These are phyloP conservation scores for Microthyrium microscopicum DNA, from an alignment of 2,329 filamentous ascomycete species.

Conservation along the genomic window DNA sequence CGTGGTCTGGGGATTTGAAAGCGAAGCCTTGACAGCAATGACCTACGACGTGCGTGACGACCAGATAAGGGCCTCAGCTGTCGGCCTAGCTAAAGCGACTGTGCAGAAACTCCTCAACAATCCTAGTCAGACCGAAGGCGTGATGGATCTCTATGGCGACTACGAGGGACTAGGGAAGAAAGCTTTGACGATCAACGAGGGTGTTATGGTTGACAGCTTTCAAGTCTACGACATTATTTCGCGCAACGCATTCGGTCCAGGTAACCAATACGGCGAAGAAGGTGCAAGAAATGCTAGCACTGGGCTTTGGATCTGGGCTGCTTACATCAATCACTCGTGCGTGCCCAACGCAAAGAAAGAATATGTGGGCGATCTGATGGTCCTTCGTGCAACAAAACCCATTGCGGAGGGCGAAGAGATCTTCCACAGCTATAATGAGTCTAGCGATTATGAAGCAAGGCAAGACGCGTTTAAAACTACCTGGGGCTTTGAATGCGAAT, in stretches of 20 bases:
- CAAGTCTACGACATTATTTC: constrained; percentile 1
- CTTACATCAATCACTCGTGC: too few species aligned
- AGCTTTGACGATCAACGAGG: background rate
- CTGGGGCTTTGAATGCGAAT: too few species aligned
- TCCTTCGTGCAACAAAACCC: too few species aligned
- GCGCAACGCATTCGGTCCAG: constrained; percentile 2
- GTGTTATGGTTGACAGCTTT: constrained; percentile 1
- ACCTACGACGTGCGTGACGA: constrained; percentile 22
- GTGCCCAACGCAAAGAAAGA: too few species aligned
- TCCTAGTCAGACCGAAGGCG: constrained; percentile 16
- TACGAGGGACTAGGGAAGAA: background rate
- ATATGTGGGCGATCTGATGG: too few species aligned
- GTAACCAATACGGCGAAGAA: constrained; percentile 2
- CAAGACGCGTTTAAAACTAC: too few species aligned
- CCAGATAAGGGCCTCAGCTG: constrained; percentile 10
- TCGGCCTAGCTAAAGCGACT: constrained; percentile 15
- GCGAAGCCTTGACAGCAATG: constrained; percentile 24
- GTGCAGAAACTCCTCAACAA: constrained; percentile 25
- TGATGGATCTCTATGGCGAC: constrained; percentile 17
- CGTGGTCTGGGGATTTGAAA: constrained; percentile 27
- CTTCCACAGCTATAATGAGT: too few species aligned
- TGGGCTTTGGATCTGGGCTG: constrained; percentile 3
- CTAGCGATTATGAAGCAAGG: too few species aligned
- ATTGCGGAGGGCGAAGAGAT: too few species aligned
- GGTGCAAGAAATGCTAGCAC: background rate